phyloP scores from a whole-genome alignment of 805 yeast species.

The Pichia membranifaciens region DNA sequence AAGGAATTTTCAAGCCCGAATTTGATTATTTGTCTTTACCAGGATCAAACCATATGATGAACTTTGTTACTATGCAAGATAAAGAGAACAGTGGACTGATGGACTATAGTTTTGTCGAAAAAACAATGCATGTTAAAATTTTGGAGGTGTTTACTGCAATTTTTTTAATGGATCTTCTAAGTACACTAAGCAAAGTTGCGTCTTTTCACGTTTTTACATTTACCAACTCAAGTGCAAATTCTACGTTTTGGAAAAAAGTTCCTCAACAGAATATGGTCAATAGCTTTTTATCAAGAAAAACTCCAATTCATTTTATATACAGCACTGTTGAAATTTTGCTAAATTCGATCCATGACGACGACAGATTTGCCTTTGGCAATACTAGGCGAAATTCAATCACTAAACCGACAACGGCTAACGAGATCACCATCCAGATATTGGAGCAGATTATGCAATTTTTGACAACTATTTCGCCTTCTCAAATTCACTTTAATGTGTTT shows the following conservation, averaged over 20 bases:
- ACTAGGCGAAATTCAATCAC: constrained; percentile 13
- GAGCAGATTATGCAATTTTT: constrained; percentile 10
- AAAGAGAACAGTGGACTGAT: constrained; percentile 15
- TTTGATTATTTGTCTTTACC: constrained; percentile 21
- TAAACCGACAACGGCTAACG: constrained; percentile 2
- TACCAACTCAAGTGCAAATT: constrained; percentile 7
- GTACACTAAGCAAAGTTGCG: constrained; percentile 34
- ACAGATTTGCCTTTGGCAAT: constrained; percentile 26
- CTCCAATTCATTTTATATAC: constrained; percentile 47
- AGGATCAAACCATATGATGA: constrained; percentile 12
- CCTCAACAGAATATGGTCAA: constrained; percentile 32
- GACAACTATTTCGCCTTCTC: constrained; percentile 3
- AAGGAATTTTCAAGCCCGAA: constrained; percentile 27
- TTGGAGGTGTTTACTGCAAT: constrained; percentile 46
- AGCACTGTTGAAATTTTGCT: constrained; percentile 50
- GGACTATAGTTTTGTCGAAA: constrained; percentile 21
- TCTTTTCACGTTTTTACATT: constrained; percentile 18
- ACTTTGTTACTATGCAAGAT: constrained; percentile 7
- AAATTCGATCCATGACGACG: constrained; percentile 32
- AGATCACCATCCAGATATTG: constrained; percentile 1
- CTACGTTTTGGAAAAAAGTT: constrained; percentile 31
- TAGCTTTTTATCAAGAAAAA: constrained; percentile 42
- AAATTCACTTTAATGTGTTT: constrained; percentile 33
- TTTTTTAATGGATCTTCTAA: constrained; percentile 53
- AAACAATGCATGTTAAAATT: constrained; percentile 40